Conservation (phyloP, 306 rosid species). For the Cercis canadensis region DNA sequence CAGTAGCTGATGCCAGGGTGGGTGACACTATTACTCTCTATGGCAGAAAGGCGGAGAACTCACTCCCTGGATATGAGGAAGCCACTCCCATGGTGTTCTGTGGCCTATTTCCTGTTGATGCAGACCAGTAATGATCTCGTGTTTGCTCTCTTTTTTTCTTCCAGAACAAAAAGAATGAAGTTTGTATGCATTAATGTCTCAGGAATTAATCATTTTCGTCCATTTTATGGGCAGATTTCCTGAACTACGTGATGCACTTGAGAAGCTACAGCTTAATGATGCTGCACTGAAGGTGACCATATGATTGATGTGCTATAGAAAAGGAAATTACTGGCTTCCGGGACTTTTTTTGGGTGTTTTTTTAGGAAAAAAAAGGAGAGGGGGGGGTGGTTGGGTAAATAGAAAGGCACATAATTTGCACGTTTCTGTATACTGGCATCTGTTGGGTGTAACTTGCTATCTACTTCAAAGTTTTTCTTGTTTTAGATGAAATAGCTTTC, state of each 20-base stretch:
- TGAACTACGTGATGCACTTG: conserved; percentile 93
- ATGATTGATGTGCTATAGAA: conserved; percentile 33
- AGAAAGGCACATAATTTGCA: conserved; percentile 3
- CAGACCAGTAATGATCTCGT: conserved; percentile 81
- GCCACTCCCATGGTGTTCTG: conserved; percentile 97
- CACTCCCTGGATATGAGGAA: conserved; percentile 91
- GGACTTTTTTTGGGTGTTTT: neutral
- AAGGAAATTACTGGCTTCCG: conserved; percentile 25
- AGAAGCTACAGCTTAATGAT: conserved; percentile 96
- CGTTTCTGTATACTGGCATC: conserved; percentile 24
- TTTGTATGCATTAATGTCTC: conserved; percentile 7
- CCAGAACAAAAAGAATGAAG: conserved; percentile 20
- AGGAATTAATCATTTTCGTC: conserved; percentile 31
- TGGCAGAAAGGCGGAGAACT: conserved; percentile 67
- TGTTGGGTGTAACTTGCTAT: conserved; percentile 21
- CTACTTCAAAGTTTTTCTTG: no score
- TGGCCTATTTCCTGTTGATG: conserved; percentile 97
- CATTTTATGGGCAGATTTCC: conserved; percentile 64
- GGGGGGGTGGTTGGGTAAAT: no score
- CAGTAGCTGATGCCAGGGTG: conserved; percentile 96
- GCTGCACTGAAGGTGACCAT: conserved; percentile 84
- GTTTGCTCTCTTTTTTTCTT: no score
- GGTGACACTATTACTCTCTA: conserved; percentile 86
- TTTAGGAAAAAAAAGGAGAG: no score
- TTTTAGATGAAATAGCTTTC: conserved; percentile 14